Evolutionary conservation across 176 grass and related monocot species (phyloP), one percentile per base, ranked within the genome.

Genomic region (Calamus simplicifolius): DNA sequence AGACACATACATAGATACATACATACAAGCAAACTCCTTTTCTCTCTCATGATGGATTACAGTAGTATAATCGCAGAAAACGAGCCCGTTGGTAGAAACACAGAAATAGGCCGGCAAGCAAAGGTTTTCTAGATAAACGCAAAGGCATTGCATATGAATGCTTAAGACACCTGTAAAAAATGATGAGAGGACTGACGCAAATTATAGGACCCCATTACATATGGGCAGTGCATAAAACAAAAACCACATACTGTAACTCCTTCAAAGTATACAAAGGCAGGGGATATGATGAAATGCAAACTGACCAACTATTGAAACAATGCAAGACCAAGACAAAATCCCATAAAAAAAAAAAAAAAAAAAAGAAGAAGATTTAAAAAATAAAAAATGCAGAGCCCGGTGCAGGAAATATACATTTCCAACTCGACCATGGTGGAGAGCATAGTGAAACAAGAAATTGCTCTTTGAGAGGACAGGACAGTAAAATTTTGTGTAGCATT

Each of bases 301-400:
- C n/a, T 23, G 21, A 23, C 21, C 21, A 23, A 23, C 21, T 23
- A 23, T 23, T 23, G 21, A 18, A 27, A 49, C 61, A 63, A 50
- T 30, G 29, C 38, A 25, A 52, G 38, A 51, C 62, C 18, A 65
- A 28, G 62, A 28, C 62, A 65, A 64, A 64, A 65, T 29, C 62
- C 62, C 62, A 21, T 18, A 62, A 62, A 51, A 12, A 49, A 65
- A 28, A 23, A 65, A 50, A 27, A 6, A 14, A 29, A 64, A 64
- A 29, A 51, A 18, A 51, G 1, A 23, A 23, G 21, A 23, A 23
- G 21, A 23, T 23, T 23, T 2, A 2, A 13, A 65, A 51, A 7
- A 17, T 16, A 27, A 27, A 50, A 64, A 25, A 51, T 26, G 62
- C 61, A 6, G 35, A 43, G 8, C 4, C 13, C 19, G 30, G 5